Evolutionary conservation across 2,329 filamentous ascomycete species (phyloP), one percentile per base, ranked within the genome.

Genomic region (Neofusicoccum umdonicola): DNA sequence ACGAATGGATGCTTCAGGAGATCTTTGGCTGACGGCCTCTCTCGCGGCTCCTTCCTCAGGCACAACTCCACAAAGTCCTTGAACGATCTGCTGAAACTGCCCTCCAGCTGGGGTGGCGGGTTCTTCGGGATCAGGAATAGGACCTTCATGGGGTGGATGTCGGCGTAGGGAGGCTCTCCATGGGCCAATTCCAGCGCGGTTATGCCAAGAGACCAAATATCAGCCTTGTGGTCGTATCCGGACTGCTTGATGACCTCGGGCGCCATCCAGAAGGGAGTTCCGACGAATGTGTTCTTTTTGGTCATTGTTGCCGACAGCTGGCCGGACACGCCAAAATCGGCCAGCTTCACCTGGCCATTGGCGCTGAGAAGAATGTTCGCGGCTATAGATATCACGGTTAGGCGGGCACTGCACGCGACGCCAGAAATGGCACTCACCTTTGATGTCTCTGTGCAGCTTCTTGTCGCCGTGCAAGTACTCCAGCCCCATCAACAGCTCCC

Each of bases 261-360:
- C 2, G 95, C 94, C 94, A 99, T 99, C 95, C 95, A 99, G 76
- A 98, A 99, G 1, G 95, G 94, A 0, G 94, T 98, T 39, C 95
- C 95, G 37, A 99, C 94, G 77, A 98, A 99, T 0, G 94, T 98
- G 76, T 98, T 98, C 82, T 98, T 98, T 84, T 98, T 98, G 67
- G 94, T 97, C 93, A 98, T 98, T 57, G 94, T 99, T 6, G 94
- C 94, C 9, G 94, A 96, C 22, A 98, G 85, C 79, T 98, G 95
- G 34, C 94, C 94, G 1, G 94, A 97, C 6, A 99, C 95, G 65
- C 94, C 94, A 80, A 99, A 99, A 76, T 99, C 94, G 13, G 94
- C 94, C 64, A 98, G 83, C 78, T 99, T 99, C 71, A 99, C 94
- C 80, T 98, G 95, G 2, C 95, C 95, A 74, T 90, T 96, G 57